Evolutionary conservation across 164 flowering plant genomes (phyloP), one percentile per base, ranked within the genome.

Genomic region (Berberis vulgaris): DNA sequence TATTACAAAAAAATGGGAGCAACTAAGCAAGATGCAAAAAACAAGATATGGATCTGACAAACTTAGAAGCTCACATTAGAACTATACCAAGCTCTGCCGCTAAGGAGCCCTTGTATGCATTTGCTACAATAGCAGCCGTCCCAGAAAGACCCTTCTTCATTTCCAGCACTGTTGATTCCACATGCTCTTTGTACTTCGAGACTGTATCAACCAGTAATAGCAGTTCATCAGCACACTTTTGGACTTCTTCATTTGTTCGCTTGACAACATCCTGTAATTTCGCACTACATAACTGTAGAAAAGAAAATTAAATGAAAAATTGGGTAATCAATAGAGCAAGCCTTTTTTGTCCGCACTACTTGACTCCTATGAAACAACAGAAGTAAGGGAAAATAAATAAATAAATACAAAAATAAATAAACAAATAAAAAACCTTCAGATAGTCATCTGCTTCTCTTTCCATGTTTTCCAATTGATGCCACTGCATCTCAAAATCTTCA

Each of bases 171-270:
- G 72, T 79, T 11, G 83, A 76, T 47, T 76, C 80, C 74, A 74
- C 63, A 57, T 71, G 55, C 65, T 94, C 99, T 71, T 94, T 89
- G 72, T 77, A 74, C 67, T 77, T 79, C 43, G 95, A 80, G 45
- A 89, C 80, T 6, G 81, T 64, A 74, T 94, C 95, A 45, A 87
- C 69, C 74, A 89, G 41, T 4, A 71, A 64, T 59, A 87, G 77
- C 56, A 87, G 84, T 64, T 86, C 87, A 54, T 60, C 46, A 54
- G 85, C 91, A 67, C 85, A 78, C 65, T 59, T 43, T 66, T 86
- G 88, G 47, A 75, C 74, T 74, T 83, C 90, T 62, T 83, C 85
- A 50, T 87, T 88, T 56, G 71, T 77, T 72, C 76, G 81, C 60
- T 50, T 70, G 12, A 67, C 69, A 55, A 73, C 76, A 71, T 84